Evolutionary conservation across 2,329 filamentous ascomycete genomes (phyloP).

Genomic region (Curvularia hawaiiensis): DNA sequence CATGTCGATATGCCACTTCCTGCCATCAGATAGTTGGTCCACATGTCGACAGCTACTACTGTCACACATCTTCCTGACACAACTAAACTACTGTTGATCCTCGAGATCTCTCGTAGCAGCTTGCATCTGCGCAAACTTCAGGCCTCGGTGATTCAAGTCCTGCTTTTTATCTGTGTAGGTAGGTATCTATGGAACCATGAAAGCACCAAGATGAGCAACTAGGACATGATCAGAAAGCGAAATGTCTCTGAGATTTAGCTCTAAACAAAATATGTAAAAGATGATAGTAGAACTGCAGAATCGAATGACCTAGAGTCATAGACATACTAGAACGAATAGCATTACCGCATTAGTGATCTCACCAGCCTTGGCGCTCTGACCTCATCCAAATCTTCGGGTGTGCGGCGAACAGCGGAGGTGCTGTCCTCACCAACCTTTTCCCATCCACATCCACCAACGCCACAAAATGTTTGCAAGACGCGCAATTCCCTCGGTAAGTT

Average conservation of each 20-base stretch:
- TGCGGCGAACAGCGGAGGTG: constrained; percentile 33
- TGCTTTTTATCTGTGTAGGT: not conserved
- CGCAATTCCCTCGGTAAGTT: constrained; percentile 42
- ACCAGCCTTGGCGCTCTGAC: constrained; percentile 33
- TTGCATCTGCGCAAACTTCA: not conserved
- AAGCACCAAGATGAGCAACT: not conserved
- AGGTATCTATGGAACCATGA: not conserved
- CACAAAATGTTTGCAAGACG: constrained; percentile 47
- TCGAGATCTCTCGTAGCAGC: not conserved
- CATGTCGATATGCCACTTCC: not conserved
- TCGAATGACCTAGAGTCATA: not conserved
- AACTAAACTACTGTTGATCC: not conserved
- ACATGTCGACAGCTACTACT: not conserved
- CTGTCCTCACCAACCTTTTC: constrained; percentile 21
- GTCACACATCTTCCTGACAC: not conserved
- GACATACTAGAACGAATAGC: not conserved
- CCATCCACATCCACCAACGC: constrained; percentile 18
- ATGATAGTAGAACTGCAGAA: too few species aligned
- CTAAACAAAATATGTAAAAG: not conserved
- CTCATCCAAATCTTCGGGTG: constrained; percentile 34
- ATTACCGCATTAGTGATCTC: constrained; percentile 17
- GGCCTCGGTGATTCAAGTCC: not conserved
- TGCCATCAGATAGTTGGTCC: not conserved
- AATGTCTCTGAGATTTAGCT: not conserved
- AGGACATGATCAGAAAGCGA: not conserved